phyloP scores from a whole-genome alignment of 1,284 basidiomycete species.

The Pisolithus thermaeus region DNA sequence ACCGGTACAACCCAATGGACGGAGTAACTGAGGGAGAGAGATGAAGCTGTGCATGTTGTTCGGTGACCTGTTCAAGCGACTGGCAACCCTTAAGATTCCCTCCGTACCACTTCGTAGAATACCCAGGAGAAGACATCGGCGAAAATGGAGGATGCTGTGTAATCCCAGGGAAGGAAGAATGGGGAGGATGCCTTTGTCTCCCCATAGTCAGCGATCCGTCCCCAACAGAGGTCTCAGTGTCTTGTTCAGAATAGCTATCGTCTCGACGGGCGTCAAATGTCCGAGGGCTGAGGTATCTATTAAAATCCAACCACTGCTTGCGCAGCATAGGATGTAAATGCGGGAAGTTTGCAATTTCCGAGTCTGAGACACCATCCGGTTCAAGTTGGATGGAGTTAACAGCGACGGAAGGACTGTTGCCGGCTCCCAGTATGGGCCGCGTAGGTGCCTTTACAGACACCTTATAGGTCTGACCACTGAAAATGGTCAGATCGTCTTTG shows the following conservation, averaged over 20 bases:
- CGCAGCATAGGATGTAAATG: slow-evolving; percentile 56
- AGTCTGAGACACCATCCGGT: background rate
- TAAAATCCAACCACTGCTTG: slow-evolving; percentile 53
- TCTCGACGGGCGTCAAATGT: slow-evolving; percentile 40
- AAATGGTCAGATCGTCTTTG: slow-evolving; percentile 65
- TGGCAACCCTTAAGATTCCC: background rate
- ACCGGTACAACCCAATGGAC: too few species aligned
- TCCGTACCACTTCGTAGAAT: background rate
- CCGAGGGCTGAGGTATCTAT: slow-evolving; percentile 50
- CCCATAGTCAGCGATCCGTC: background rate
- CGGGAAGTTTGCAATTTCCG: slow-evolving; percentile 28
- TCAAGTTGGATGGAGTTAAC: background rate
- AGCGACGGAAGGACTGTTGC: background rate
- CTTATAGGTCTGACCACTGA: slow-evolving; percentile 63
- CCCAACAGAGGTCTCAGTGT: slow-evolving; percentile 26
- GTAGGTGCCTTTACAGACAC: slow-evolving; percentile 39
- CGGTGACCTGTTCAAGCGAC: background rate
- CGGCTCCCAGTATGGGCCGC: slow-evolving; percentile 11
- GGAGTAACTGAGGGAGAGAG: too few species aligned
- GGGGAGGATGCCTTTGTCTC: background rate
- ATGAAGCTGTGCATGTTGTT: slow-evolving; percentile 6
- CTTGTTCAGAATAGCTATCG: slow-evolving; percentile 32
- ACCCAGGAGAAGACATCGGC: background rate
- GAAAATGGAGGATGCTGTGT: background rate
- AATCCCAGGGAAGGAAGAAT: background rate